phyloP scores from a whole-genome alignment of 371 early-diverging fungal species.

The Actinomortierella ambigua region DNA sequence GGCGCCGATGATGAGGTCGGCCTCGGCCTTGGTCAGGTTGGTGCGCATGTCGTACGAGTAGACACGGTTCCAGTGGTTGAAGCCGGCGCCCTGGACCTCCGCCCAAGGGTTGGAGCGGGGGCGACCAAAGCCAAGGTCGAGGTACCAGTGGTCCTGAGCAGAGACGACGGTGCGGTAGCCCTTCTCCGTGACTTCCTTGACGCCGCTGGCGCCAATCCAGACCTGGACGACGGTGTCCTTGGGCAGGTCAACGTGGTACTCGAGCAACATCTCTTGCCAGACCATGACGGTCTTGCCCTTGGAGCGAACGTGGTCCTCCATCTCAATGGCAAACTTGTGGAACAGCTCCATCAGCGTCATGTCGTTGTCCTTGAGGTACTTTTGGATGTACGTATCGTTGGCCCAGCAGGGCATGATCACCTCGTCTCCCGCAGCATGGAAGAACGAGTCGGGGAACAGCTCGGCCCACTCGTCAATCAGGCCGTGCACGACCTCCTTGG shows the following conservation, averaged over 20 bases:
- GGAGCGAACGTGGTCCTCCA: constrained; percentile 35
- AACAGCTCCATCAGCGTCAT: constrained; percentile 37
- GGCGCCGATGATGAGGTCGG: constrained; percentile 51
- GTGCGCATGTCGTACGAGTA: constrained; percentile 69
- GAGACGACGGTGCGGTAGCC: constrained; percentile 63
- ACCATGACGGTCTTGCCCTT: constrained; percentile 55
- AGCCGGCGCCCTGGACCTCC: constrained; percentile 51
- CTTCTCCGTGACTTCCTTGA: constrained; percentile 51
- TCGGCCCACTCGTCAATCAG: constrained; percentile 64
- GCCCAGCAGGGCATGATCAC: constrained; percentile 70
- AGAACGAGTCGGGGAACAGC: constrained; percentile 67
- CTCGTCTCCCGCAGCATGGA: constrained; percentile 81
- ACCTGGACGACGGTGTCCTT: constrained; percentile 59
- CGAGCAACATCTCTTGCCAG: constrained; percentile 63
- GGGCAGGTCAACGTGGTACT: constrained; percentile 50
- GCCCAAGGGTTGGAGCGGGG: constrained; percentile 32
- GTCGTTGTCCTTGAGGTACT: constrained; percentile 27
- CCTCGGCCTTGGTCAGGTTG: constrained; percentile 27
- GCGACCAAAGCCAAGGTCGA: constrained; percentile 62
- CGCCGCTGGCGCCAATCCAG: constrained; percentile 56
- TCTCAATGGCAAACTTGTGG: constrained; percentile 27
- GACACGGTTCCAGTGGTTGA: constrained; percentile 80
- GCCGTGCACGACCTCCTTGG: constrained; percentile 59
- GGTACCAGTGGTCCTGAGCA: constrained; percentile 64
- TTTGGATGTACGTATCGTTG: constrained; percentile 12